Evolutionary conservation across 2,329 filamentous ascomycete species (phyloP).

Genomic region (Arachnopeziza araneosa): DNA sequence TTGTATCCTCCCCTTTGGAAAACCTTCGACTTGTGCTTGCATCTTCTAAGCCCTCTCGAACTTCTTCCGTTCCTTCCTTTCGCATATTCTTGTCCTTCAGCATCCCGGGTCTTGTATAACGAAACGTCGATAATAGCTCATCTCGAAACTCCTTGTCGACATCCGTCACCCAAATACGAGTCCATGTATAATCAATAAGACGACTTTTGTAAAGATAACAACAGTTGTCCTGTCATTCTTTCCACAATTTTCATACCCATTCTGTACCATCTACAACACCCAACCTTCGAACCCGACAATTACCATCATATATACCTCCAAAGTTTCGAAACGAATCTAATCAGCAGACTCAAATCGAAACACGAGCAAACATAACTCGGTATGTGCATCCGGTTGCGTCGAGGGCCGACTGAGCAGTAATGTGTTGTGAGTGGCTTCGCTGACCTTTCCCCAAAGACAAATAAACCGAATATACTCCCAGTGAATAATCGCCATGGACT

Average conservation of each 20-base stretch:
- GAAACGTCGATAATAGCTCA: conserved; percentile 23
- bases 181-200: conserved; percentile 31
- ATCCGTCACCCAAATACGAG: conserved; percentile 15
- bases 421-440: background rate
- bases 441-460: background rate
- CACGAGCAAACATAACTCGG: background rate
- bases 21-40: conserved; percentile 30
- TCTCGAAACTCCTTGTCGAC: conserved; percentile 13
- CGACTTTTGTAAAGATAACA: conserved; percentile 10
- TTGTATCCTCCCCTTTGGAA: conserved; percentile 31
- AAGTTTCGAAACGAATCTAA: conserved; percentile 19
- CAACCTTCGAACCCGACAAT: conserved; percentile 4
- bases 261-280: conserved; percentile 14
- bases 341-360: conserved; percentile 4
- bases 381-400: background rate
- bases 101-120: conserved; percentile 20
- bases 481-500: conserved; percentile 26
- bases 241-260: conserved; percentile 17
- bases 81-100: conserved; percentile 28
- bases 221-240: conserved; percentile 35
- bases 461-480: background rate
- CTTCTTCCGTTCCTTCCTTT: conserved; percentile 32
- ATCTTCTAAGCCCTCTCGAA: conserved; percentile 27
- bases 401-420: background rate
- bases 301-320: conserved; percentile 10